Conservation (phyloP, 306 rosid genomes). For the Rosa persica region DNA sequence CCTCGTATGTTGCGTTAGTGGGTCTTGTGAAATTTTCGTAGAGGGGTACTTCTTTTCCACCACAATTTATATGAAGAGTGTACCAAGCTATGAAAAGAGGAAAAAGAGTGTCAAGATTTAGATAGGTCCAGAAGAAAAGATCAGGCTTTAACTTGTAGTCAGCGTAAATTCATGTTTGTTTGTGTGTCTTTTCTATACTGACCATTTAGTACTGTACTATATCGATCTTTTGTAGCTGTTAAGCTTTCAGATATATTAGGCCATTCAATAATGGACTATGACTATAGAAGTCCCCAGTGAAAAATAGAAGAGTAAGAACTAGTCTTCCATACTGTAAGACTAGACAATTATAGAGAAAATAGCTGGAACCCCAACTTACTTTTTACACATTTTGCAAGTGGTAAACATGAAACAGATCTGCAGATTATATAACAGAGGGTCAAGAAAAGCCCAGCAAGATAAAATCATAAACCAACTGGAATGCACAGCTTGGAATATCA, state of each 20-base stretch:
- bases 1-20: not conserved
- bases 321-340: too few species aligned
- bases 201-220: not conserved
- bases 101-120: not conserved
- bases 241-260: not conserved
- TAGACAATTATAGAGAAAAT: too few species aligned
- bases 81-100: slow-evolving; percentile 34
- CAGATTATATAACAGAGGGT: slow-evolving; percentile 28
- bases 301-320: too few species aligned
- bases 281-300: not conserved
- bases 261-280: not conserved
- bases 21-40: slow-evolving; percentile 1
- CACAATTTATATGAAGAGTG: slow-evolving; percentile 58
- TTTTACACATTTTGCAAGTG: slow-evolving; percentile 20
- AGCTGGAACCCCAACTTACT: slow-evolving; percentile 34
- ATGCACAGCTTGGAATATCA: not conserved
- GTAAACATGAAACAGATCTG: slow-evolving; percentile 27
- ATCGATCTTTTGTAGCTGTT: not conserved
- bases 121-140: not conserved
- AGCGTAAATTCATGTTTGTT: too few species aligned
- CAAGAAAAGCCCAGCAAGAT: slow-evolving; percentile 23
- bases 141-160: too few species aligned
- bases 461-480: not conserved
- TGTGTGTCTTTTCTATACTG: not conserved
- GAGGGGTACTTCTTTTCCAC: slow-evolving; percentile 30